These are phyloP conservation scores for Gonapodya sp. DNA, from an alignment of 192 early-diverging fungal species.

Conservation along the genomic window DNA sequence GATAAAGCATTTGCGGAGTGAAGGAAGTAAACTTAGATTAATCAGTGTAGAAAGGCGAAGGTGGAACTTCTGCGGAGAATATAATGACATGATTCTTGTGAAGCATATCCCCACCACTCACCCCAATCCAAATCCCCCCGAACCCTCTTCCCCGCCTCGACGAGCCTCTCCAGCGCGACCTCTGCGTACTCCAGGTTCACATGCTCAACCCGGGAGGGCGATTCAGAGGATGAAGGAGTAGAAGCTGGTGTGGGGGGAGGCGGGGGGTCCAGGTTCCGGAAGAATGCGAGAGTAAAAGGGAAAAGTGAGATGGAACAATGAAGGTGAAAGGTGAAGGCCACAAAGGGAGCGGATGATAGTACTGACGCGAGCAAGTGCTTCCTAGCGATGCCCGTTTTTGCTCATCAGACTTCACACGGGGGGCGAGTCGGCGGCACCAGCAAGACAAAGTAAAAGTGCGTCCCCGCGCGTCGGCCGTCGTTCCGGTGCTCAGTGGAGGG, in stretches of 20 bases:
- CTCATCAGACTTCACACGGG: background rate
- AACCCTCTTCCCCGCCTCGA: background rate
- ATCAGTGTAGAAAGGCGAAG: no score
- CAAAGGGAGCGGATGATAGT: background rate
- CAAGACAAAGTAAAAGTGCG: background rate
- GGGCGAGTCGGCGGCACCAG: background rate
- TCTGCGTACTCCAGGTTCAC: background rate
- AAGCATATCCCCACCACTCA: background rate
- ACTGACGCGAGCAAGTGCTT: background rate
- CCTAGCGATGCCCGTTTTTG: background rate
- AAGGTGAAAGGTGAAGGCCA: background rate
- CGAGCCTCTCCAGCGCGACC: background rate
- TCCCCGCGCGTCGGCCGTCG: background rate
- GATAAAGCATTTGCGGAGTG: background rate
- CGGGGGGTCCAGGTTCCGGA: no score
- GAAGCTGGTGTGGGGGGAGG: background rate
- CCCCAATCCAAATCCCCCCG: conserved; percentile 1
- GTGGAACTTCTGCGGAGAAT: no score
- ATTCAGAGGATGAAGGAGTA: background rate
- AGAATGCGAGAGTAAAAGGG: background rate
- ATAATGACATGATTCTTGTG: no score
- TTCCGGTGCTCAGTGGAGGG: background rate
- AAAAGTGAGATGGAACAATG: conserved; percentile 1
- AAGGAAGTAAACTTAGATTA: background rate
- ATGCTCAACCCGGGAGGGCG: background rate